phyloP scores from a whole-genome alignment of 768 basidiomycete genomes.

The Russula abietina region DNA sequence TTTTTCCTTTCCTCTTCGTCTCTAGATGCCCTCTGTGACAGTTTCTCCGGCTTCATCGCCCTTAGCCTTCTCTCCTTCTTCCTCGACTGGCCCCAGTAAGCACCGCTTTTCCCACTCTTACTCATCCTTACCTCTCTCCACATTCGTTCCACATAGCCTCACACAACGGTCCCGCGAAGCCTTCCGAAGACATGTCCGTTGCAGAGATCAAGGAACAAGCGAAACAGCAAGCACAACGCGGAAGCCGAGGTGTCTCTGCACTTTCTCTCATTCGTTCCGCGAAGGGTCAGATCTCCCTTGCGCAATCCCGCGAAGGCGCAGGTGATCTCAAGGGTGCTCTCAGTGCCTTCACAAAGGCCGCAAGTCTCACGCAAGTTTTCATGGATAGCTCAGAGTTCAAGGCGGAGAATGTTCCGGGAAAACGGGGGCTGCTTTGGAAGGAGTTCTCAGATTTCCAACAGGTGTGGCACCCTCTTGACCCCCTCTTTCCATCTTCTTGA shows the following conservation, averaged over 20 bases:
- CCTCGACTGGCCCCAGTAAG: conserved; percentile 27
- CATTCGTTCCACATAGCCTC: conserved; percentile 21
- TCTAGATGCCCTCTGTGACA: conserved; percentile 38
- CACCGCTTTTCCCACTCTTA: conserved; percentile 28
- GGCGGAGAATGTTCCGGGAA: conserved; percentile 43
- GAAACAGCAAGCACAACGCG: conserved; percentile 43
- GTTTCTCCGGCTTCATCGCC: conserved; percentile 38
- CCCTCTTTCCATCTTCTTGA: neutral
- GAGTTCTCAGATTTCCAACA: conserved; percentile 61
- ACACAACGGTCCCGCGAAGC: conserved; percentile 25
- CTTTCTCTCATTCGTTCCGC: conserved; percentile 58
- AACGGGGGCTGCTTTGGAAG: conserved; percentile 51
- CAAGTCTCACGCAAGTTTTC: conserved; percentile 49
- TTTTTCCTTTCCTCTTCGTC: neutral
- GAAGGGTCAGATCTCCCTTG: conserved; percentile 48
- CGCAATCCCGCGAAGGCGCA: conserved; percentile 45
- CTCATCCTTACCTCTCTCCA: conserved; percentile 25
- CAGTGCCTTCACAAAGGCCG: conserved; percentile 55
- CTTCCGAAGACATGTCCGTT: conserved; percentile 34
- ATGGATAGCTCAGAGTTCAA: conserved; percentile 56
- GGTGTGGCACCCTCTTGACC: conserved; percentile 35
- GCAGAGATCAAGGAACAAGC: conserved; percentile 46
- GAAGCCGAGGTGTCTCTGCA: conserved; percentile 54
- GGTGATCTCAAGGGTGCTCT: conserved; percentile 62
- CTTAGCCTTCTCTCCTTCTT: conserved; percentile 29